phyloP scores from a whole-genome alignment of 2,329 filamentous ascomycete genomes.

The Aspergillus pseudonomiae region DNA sequence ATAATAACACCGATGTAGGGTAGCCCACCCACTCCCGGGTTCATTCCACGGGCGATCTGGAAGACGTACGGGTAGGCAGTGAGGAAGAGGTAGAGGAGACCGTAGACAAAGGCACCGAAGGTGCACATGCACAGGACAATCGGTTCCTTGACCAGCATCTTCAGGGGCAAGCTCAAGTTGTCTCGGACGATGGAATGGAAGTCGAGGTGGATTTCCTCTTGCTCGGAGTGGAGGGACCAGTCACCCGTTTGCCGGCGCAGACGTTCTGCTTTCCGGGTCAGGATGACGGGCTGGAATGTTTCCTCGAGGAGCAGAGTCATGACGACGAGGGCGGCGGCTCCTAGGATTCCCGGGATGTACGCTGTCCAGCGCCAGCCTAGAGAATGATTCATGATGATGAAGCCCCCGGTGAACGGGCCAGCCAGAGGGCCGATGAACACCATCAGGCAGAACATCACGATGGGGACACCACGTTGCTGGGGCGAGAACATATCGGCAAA shows the following conservation, averaged over 20 bases:
- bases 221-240: constrained; percentile 4
- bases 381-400: constrained; percentile 49
- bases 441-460: constrained; percentile 54
- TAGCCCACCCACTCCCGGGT: constrained; percentile 44
- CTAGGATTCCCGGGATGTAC: constrained; percentile 55
- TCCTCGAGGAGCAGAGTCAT: constrained; percentile 50
- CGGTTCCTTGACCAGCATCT: constrained; percentile 48
- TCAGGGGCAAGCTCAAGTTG: neutral
- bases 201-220: neutral
- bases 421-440: constrained; percentile 56
- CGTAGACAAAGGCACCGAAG: constrained; percentile 37
- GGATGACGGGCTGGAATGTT: constrained; percentile 56
- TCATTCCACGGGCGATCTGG: constrained; percentile 40
- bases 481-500: constrained; percentile 62
- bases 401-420: constrained; percentile 58
- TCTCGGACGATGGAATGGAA: neutral
- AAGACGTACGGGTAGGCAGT: constrained; percentile 52
- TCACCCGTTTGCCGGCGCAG: constrained; percentile 55
- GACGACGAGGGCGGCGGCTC: constrained; percentile 44
- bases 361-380: constrained; percentile 56
- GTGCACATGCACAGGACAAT: constrained; percentile 37
- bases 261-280: constrained; percentile 55
- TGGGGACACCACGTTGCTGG: constrained; percentile 44
- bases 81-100: constrained; percentile 50
- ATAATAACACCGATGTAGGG: constrained; percentile 50